A percentile compares a stretch with the other conserved stretches of the same genome.
Evolutionary conservation across 148 eudicot genomes (phyloP).

Genomic region (Persicaria maculosa): DNA sequence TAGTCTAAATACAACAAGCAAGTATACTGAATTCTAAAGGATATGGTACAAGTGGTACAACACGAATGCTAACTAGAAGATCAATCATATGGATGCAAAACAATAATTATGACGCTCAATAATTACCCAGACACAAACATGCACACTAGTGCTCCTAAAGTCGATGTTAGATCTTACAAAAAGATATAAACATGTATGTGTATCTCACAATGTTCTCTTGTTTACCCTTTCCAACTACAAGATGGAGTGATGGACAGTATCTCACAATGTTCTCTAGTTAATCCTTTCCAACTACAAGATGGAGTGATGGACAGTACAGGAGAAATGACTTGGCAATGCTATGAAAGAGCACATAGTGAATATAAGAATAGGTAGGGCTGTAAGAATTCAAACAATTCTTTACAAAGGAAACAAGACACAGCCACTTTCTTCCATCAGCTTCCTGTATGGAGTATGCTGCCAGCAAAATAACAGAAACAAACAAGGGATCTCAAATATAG

Average conservation of each 20-base stretch:
- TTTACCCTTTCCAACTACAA: background rate
- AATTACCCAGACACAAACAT: background rate
- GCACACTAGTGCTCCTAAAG: background rate
- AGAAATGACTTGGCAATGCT: background rate
- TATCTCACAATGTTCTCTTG: background rate
- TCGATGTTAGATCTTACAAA: background rate
- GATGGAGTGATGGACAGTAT: too few species aligned
- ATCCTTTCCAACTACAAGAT: background rate
- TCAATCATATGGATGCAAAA: background rate
- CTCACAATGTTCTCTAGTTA: background rate
- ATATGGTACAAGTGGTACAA: background rate
- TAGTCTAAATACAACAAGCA: background rate
- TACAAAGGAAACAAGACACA: background rate
- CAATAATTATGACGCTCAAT: background rate
- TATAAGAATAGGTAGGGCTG: background rate
- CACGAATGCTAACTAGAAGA: background rate
- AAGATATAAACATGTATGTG: background rate
- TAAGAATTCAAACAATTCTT: background rate
- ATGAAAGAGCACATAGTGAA: constrained; percentile 1
- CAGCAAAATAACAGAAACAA: background rate
- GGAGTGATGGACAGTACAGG: too few species aligned
- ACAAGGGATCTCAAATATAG: constrained; percentile 2
- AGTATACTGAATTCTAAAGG: background rate
- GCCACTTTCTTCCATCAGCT: background rate
- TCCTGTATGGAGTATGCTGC: background rate